Evolutionary conservation across 805 yeast genomes (phyloP), one percentile per base, ranked within the genome.

Genomic region (Yarrowia keelungensis): DNA sequence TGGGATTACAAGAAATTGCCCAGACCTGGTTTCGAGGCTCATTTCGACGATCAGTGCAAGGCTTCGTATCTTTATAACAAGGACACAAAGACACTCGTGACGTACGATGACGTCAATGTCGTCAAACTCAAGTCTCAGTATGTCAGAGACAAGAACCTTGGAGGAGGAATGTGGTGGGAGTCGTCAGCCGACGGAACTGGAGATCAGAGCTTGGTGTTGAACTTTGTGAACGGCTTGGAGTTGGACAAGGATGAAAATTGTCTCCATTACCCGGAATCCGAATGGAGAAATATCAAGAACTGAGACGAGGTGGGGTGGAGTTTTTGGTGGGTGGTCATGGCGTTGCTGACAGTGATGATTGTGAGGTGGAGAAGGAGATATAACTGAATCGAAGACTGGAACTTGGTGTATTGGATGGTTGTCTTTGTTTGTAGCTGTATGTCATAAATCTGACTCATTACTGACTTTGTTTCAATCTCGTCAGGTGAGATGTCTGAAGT

Each of bases 161-260:
- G 89, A 0, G 98, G 99, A 0, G 97, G 90, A 0, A 88, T 95
- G 86, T 93, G 91, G 89, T 94, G 98, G 98, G 98, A 94, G 74
- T 88, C 97, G 0, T 83, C 88, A 69, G 97, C 59, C 3, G 59
- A 53, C 8, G 35, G 16, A 0, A 8, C 14, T 7, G 59, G 59
- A 19, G 59, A 53, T 4, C 47, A 72, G 16, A 74, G 76, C 19
- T 54, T 75, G 16, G 69, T 76, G 8, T 49, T 69, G 9, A 62
- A 74, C 1, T 73, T 74, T 67, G 67, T 73, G 1, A 22, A 67
- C 2, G 50, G 39, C 1, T 7, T 73, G 14, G 68, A 62, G 8
- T 19, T 71, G 64, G 72, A 69, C 8, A 38, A 22, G 39, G 46
- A 50, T n/a, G 67, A 49, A 2, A 71, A 70, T 45, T 59, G 70